Conservation (phyloP, 805 yeast genomes). For the Spathaspora hagerdaliae region DNA sequence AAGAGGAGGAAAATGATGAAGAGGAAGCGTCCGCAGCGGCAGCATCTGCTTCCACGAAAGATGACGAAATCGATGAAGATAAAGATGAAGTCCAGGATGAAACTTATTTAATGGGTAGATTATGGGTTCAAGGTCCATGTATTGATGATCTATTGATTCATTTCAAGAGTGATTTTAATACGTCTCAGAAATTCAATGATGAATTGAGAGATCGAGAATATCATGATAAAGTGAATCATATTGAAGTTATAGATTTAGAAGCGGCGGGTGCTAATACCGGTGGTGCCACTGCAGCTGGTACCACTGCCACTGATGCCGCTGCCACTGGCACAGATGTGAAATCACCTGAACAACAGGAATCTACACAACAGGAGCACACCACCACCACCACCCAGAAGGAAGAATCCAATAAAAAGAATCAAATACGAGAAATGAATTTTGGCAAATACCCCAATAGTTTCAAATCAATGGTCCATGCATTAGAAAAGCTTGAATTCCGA, state of each 20-base stretch:
- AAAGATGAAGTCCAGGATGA: slow-evolving; percentile 46
- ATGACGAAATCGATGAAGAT: slow-evolving; percentile 34
- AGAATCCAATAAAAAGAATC: slow-evolving; percentile 10
- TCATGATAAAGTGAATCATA: slow-evolving; percentile 27
- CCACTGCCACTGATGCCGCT: neutral
- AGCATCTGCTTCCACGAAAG: slow-evolving; percentile 12
- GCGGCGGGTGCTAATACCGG: neutral
- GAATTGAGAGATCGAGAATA: slow-evolving; percentile 13
- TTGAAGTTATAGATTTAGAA: neutral
- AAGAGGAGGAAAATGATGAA: slow-evolving; percentile 36
- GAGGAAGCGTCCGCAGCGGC: no score
- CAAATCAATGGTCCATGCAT: slow-evolving; percentile 20
- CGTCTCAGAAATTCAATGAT: slow-evolving; percentile 10
- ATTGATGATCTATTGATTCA: slow-evolving; percentile 37
- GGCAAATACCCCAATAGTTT: slow-evolving; percentile 14
- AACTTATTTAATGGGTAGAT: slow-evolving; percentile 71
- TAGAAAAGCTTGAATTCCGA: slow-evolving; percentile 25
- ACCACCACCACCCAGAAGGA: no score
- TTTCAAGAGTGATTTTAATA: slow-evolving; percentile 9
- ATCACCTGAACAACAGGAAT: neutral
- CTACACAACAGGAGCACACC: slow-evolving; percentile 10
- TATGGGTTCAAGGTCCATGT: slow-evolving; percentile 91
- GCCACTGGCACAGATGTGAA: neutral
- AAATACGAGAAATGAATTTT: slow-evolving; percentile 22
- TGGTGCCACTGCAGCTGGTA: neutral